Conservation (phyloP, 768 basidiomycete species). For the Mycena rebaudengoi region DNA sequence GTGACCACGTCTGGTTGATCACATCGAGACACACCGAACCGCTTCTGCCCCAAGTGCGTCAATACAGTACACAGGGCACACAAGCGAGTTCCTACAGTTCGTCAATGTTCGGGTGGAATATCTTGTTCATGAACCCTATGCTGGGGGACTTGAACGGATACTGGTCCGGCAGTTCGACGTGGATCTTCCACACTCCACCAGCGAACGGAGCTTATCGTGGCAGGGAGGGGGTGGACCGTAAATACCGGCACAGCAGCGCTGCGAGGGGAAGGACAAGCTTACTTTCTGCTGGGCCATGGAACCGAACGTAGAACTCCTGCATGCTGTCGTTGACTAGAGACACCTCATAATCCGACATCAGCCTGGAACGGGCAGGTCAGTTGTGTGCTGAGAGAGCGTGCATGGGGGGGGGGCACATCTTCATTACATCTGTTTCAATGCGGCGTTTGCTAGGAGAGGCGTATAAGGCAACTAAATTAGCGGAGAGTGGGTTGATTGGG, state of each 20-base stretch:
- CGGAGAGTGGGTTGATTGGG: slow-evolving; percentile 29
- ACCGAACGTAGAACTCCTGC: slow-evolving; percentile 98
- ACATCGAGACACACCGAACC: slow-evolving; percentile 99
- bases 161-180: slow-evolving; percentile 97
- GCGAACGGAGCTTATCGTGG: slow-evolving; percentile 83
- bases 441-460: slow-evolving; percentile 88
- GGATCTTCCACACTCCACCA: slow-evolving; percentile 99
- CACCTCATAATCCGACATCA: slow-evolving; percentile 99
- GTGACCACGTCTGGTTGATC: slow-evolving; percentile 99
- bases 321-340: slow-evolving; percentile 97
- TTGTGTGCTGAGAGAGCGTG: background rate
- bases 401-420: slow-evolving; percentile 68
- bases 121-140: slow-evolving; percentile 99
- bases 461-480: slow-evolving; percentile 49
- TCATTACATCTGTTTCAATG: slow-evolving; percentile 99
- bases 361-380: slow-evolving; percentile 53
- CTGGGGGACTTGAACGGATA: slow-evolving; percentile 99
- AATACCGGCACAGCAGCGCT: background rate
- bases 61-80: slow-evolving; percentile 8
- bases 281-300: slow-evolving; percentile 96
- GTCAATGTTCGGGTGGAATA: slow-evolving; percentile 99
- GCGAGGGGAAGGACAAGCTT: slow-evolving; percentile 43
- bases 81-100: slow-evolving; percentile 75
- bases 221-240: too few relatives aligned
- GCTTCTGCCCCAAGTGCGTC: slow-evolving; percentile 61